Conservation (phyloP, 2,329 filamentous ascomycete species). For the Metarhizium album region DNA sequence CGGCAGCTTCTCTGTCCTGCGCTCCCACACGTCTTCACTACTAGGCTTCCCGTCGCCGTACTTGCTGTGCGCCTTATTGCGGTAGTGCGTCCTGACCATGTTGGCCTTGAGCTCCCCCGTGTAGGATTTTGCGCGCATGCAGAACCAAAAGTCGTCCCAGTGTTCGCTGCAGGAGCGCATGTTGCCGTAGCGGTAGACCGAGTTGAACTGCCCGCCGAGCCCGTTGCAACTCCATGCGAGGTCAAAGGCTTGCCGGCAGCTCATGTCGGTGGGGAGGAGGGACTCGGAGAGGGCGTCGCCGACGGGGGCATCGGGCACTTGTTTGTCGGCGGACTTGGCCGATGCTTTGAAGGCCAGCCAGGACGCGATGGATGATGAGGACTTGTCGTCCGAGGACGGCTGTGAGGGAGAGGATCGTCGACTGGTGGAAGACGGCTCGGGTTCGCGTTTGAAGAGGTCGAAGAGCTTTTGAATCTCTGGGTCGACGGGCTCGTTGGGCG, state of each 20-base stretch:
- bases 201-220: slow-evolving; percentile 81
- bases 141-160: slow-evolving; percentile 96
- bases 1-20: slow-evolving; percentile 52
- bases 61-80: slow-evolving; percentile 52
- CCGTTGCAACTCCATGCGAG: slow-evolving; percentile 89
- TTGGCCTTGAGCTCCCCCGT: slow-evolving; percentile 47
- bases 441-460: slow-evolving; percentile 27
- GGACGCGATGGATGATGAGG: slow-evolving; percentile 20
- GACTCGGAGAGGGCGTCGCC: slow-evolving; percentile 48
- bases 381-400: slow-evolving; percentile 19
- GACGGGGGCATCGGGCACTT: slow-evolving; percentile 15
- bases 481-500: slow-evolving; percentile 25
- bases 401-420: slow-evolving; percentile 13
- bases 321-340: slow-evolving; percentile 11
- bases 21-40: slow-evolving; percentile 86
- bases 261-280: slow-evolving; percentile 72
- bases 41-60: slow-evolving; percentile 54
- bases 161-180: slow-evolving; percentile 70
- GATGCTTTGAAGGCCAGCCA: slow-evolving; percentile 26
- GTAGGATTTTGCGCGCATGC: slow-evolving; percentile 71
- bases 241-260: slow-evolving; percentile 85
- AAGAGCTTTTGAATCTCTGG: slow-evolving; percentile 46
- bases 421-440: slow-evolving; percentile 11
- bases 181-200: slow-evolving; percentile 77
- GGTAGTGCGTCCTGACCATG: slow-evolving; percentile 56